phyloP scores from a whole-genome alignment of 768 basidiomycete species.

The Rhodotorula babjevae region DNA sequence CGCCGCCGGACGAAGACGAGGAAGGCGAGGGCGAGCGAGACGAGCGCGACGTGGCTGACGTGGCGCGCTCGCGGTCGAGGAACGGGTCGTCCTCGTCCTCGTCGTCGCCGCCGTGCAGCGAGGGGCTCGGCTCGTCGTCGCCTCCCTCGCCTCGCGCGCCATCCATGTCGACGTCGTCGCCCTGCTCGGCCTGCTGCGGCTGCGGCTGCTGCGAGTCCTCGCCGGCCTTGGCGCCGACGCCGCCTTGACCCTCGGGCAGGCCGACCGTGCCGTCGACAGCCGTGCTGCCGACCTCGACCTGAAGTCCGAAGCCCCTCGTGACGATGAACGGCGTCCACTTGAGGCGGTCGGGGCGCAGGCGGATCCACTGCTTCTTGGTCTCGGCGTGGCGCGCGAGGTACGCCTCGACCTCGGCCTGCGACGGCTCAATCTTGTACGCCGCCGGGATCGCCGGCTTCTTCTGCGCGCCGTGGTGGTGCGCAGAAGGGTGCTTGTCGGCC shows the following conservation, averaged over 20 bases:
- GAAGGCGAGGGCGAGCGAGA: neutral
- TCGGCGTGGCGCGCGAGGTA: constrained; percentile 65
- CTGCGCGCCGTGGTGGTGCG: constrained; percentile 4
- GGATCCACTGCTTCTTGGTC: constrained; percentile 65
- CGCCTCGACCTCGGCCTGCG: constrained; percentile 60
- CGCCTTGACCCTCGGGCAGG: neutral
- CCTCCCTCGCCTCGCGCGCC: neutral
- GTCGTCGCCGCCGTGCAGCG: neutral
- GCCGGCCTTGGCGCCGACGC: neutral
- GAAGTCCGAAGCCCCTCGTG: constrained; percentile 29
- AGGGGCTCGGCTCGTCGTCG: neutral
- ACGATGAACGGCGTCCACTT: constrained; percentile 93
- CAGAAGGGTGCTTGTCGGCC: neutral
- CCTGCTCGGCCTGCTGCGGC: neutral
- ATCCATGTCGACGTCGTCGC: neutral
- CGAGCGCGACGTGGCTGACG: too few species aligned
- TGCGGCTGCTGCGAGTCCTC: neutral
- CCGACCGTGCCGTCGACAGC: constrained; percentile 17
- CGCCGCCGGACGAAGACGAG: neutral
- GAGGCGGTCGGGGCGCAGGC: constrained; percentile 68
- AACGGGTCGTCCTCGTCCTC: neutral
- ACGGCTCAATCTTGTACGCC: constrained; percentile 70
- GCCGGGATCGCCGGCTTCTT: constrained; percentile 19
- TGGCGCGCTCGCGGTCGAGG: neutral
- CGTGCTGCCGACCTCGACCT: constrained; percentile 22